Base-by-base conservation (phyloP, 2,329 filamentous ascomycete species). In the Claviceps sp. region DNA sequence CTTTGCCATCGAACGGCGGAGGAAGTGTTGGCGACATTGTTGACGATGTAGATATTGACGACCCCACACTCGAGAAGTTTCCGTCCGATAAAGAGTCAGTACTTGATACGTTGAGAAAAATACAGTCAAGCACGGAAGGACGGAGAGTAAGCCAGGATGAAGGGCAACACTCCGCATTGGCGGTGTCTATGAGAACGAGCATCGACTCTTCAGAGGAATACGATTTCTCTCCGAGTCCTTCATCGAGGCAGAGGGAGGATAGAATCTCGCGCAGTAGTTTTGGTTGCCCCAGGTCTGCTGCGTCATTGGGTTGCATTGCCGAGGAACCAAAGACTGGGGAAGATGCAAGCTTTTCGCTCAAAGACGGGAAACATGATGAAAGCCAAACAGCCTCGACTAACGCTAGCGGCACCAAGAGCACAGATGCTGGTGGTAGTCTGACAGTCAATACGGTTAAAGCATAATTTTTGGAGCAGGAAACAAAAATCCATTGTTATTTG, bases 11-110 rank as follows among this genome's bases (percentile, higher is more conserved):
- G 26, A 52, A 58, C 13, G 58, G 57, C 42, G 59, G 58, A 7
- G 54, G 56, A 30, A 56, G 54, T 26, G 40, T 49, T 13, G 17
- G 16, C 26, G 54, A 52, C 14, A 39, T 49, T 13, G 7, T n/a
- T 39, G 54, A 52, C 13, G 52, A 61, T 10, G 46, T 61, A 26
- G 73, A 76, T 47, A 54, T 71, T 2, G 66, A 71, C 47, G 74
- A 77, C 48, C 73, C 74, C 1, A 74, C 69, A 0, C 60, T 77
- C 8, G 74, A 76, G 55, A 64, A 60, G 17, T 76, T 77, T 55
- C 74, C 74, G 2, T 73, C 68, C 1, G 69, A 70, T 49, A 65
- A 67, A 16, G 62, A 65, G 0, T 71, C 70, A 5, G 73, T 77
- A 48, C 61, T 76, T 13, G 66, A 70, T 47, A 65, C 70, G 1